These are phyloP conservation scores for Daedalea quercina DNA, from an alignment of 768 basidiomycete species.

Conservation along the genomic window DNA sequence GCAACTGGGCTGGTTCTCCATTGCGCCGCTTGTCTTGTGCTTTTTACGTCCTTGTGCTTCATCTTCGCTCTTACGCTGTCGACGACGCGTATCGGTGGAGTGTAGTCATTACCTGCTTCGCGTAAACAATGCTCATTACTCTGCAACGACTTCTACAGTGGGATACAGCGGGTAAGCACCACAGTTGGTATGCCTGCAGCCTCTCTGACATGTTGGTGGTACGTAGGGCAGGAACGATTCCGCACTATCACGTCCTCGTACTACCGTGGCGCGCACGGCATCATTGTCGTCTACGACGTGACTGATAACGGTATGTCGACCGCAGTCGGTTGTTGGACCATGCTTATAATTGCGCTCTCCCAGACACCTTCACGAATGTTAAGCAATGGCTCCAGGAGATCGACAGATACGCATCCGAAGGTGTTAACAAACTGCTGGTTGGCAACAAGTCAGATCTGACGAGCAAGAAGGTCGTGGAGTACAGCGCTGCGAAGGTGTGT, in stretches of 20 bases:
- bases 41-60: no score
- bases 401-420: slow-evolving; percentile 94
- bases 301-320: slow-evolving; percentile 74
- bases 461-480: slow-evolving; percentile 93
- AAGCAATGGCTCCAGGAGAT: slow-evolving; percentile 95
- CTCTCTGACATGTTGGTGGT: not conserved
- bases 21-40: no score
- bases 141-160: no score
- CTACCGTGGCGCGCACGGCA: slow-evolving; percentile 98
- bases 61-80: no score
- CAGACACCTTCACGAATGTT: slow-evolving; percentile 92
- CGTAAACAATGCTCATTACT: no score
- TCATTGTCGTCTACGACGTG: slow-evolving; percentile 98
- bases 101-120: no score
- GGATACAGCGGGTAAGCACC: slow-evolving; percentile 81
- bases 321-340: not conserved
- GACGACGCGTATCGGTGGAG: no score
- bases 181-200: not conserved
- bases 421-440: slow-evolving; percentile 96
- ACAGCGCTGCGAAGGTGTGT: slow-evolving; percentile 75
- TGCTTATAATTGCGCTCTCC: not conserved
- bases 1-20: no score
- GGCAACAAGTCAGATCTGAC: slow-evolving; percentile 99
- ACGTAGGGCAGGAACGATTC: slow-evolving; percentile 91
- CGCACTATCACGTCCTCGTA: slow-evolving; percentile 98